phyloP scores from a whole-genome alignment of 106 monocot genomes.

The Vanilla planifolia region DNA sequence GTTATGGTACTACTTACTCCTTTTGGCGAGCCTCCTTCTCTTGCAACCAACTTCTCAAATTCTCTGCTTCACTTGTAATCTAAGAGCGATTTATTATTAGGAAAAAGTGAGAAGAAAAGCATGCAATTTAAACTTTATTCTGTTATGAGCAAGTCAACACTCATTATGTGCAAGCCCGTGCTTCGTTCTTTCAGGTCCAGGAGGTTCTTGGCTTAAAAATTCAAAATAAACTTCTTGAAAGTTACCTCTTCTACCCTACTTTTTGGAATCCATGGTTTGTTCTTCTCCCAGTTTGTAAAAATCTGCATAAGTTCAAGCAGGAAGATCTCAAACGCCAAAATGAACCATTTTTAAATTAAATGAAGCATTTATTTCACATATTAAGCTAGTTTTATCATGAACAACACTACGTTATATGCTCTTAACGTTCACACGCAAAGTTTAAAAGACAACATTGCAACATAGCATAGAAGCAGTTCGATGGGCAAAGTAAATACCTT shows the following conservation, averaged over 20 bases:
- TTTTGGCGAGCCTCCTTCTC: constrained; percentile 73
- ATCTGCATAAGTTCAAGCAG: constrained; percentile 37
- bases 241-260: constrained; percentile 78
- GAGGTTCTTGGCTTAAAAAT: no score
- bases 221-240: no score
- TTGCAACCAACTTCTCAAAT: constrained; percentile 73
- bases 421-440: no score
- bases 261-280: constrained; percentile 88
- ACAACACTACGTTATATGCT: no score
- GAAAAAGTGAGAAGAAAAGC: neutral
- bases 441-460: neutral
- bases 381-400: no score
- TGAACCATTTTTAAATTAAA: neutral
- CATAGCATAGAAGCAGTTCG: neutral
- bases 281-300: constrained; percentile 71
- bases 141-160: neutral
- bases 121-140: neutral
- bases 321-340: constrained; percentile 1
- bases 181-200: no score
- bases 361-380: neutral
- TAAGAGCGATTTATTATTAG: constrained; percentile 10
- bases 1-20: constrained; percentile 42
- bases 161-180: no score
- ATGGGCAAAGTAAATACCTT: constrained; percentile 37
- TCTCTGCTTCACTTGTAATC: constrained; percentile 68